Evolutionary conservation across 768 basidiomycete species (phyloP), one percentile per base, ranked within the genome.

Genomic region (Leccinum arenicola): DNA sequence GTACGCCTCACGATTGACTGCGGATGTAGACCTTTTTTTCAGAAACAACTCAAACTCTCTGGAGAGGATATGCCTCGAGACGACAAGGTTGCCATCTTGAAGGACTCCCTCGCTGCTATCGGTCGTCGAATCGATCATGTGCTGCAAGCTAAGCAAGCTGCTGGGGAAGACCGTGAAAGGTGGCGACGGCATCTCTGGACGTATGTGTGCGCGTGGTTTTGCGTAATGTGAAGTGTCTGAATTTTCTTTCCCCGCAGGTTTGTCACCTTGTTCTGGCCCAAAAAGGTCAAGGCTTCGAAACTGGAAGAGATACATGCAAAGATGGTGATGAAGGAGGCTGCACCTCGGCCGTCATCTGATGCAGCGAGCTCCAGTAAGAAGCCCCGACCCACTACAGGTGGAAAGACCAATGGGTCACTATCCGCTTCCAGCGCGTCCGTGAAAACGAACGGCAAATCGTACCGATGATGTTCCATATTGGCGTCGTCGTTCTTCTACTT

Each of bases 111-210:
- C 29, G 87, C 93, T 58, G 91, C 91, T 10, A 97, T 99, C 58
- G 97, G 97, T 36, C 84, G 86, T 62, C 87, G 94, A 49, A 98
- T 99, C 66, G 95, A 97, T 66, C 71, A 74, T 47, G 93, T 98
- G 3, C 80, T 96, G 29, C 83, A 82, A 54, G 70, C 82, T 38
- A 95, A 95, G 73, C 82, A 85, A 62, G 82, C 85, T 5, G 82
- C 84, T 45, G 94, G 95, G 14, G 89, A 92, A 73, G 89, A 96
- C 66, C 79, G 83, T 19, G 88, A 89, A 70, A 81, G 91, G 70
- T 97, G 94, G 95, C 82, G 91, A 61, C 84, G 92, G 63, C 93
- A 97, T 77, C 80, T 95, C n/a, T 97, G 95, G 95, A 91, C 93
- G 93, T 95, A 75, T 73, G 93, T 89, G 36, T 47, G 48, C 48